Evolutionary conservation across 306 rosid species (phyloP).

Genomic region (Gastrolobium villosum): DNA sequence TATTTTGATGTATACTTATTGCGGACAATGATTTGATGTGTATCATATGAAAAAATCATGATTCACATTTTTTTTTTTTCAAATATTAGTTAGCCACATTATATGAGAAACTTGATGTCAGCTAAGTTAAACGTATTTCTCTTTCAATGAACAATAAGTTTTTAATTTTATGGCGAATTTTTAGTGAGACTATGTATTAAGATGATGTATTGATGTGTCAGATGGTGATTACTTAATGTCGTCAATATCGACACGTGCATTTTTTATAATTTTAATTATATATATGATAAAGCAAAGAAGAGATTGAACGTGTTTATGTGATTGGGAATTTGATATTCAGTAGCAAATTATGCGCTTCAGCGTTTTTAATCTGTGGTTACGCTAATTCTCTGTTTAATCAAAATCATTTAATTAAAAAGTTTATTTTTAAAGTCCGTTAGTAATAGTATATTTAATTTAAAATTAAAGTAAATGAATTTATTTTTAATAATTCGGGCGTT

Average conservation of each 20-base stretch:
- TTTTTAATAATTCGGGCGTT: background rate
- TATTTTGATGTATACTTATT: background rate
- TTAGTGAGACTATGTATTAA: background rate
- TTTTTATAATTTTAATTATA: background rate
- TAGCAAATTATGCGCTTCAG: background rate
- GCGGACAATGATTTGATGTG: background rate
- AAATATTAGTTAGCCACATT: conserved; percentile 1
- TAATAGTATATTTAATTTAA: too few relatives aligned
- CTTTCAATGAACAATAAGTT: background rate
- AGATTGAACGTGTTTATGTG: background rate
- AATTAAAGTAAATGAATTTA: too few relatives aligned
- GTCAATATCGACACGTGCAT: conserved; percentile 39
- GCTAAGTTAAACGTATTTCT: background rate
- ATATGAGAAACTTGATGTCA: conserved; percentile 30
- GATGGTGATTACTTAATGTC: conserved; percentile 8
- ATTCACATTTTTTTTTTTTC: background rate
- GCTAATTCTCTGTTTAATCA: conserved; percentile 27
- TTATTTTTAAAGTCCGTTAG: too few relatives aligned
- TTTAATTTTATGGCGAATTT: background rate
- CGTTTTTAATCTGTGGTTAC: conserved; percentile 33
- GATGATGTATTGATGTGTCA: conserved; percentile 39
- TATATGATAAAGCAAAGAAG: conserved; percentile 9
- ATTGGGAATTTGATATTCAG: conserved; percentile 22
- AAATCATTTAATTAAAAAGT: too few relatives aligned
- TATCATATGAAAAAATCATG: conserved; percentile 23